A percentile compares a stretch with the other conserved stretches of the same genome.
Conservation (phyloP, 352 stramenopile species). For the Lagenidium sp. region DNA sequence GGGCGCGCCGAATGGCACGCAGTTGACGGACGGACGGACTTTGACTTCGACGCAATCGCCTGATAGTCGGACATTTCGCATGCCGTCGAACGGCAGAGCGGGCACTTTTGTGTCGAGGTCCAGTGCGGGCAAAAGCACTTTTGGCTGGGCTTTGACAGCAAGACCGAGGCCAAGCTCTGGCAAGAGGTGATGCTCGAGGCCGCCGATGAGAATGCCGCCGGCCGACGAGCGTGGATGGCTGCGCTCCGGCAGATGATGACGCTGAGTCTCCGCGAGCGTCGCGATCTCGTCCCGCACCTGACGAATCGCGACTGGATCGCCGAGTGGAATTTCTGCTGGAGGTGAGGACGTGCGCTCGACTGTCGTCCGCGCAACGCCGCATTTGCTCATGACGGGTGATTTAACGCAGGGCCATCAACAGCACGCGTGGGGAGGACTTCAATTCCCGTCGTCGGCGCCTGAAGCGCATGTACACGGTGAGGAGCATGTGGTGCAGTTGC, state of each 20-base stretch:
- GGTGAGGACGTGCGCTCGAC: neutral
- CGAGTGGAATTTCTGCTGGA: constrained; percentile 69
- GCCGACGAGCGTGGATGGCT: constrained; percentile 53
- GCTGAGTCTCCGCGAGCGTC: constrained; percentile 38
- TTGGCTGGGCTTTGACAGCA: constrained; percentile 35
- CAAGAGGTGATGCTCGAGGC: constrained; percentile 57
- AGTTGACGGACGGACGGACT: neutral
- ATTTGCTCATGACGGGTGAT: neutral
- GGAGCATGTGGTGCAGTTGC: neutral
- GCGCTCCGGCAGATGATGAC: constrained; percentile 43
- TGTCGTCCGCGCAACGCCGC: neutral
- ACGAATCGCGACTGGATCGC: constrained; percentile 67
- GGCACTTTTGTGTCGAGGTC: constrained; percentile 60
- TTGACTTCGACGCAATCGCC: neutral
- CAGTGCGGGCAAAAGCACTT: constrained; percentile 27
- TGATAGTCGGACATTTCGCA: constrained; percentile 30
- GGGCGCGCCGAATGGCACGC: neutral
- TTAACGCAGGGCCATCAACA: too few relatives aligned
- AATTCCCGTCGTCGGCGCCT: constrained; percentile 32
- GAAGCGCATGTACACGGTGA: constrained; percentile 49
- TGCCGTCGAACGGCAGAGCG: constrained; percentile 24
- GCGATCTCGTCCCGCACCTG: constrained; percentile 42
- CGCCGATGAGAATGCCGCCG: constrained; percentile 63
- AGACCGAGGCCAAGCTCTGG: constrained; percentile 39
- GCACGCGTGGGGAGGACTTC: constrained; percentile 15